These are phyloP conservation scores for Auricularia heimuer DNA, from an alignment of 768 basidiomycete genomes.

Conservation along the genomic window DNA sequence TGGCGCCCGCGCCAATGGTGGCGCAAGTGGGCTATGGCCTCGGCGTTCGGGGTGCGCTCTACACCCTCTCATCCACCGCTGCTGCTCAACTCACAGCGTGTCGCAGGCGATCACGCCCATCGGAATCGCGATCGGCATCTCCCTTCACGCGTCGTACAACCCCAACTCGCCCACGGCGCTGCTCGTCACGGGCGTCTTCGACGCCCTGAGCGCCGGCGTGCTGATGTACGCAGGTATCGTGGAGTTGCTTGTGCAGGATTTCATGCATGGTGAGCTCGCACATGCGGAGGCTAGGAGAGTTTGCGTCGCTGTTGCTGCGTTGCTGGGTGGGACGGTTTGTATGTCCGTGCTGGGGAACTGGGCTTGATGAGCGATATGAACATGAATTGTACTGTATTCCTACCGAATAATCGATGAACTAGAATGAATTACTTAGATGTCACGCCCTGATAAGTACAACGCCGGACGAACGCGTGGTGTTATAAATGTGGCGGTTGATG, in stretches of 20 bases:
- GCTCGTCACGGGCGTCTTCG: slow-evolving; percentile 78
- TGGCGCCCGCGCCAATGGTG: slow-evolving; percentile 60
- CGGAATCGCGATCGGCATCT: slow-evolving; percentile 80
- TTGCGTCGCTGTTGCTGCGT: neutral
- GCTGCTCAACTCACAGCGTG: too few species aligned
- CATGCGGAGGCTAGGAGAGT: neutral
- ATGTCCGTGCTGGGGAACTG: neutral
- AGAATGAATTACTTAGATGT: too few species aligned
- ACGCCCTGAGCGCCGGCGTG: slow-evolving; percentile 80
- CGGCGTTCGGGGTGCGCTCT: slow-evolving; percentile 48
- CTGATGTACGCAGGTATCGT: slow-evolving; percentile 81
- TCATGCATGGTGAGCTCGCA: neutral
- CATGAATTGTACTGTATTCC: too few species aligned
- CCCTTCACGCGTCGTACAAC: slow-evolving; percentile 69
- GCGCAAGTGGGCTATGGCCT: slow-evolving; percentile 51
- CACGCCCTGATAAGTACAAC: too few species aligned
- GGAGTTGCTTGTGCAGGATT: slow-evolving; percentile 37
- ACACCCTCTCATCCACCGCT: slow-evolving; percentile 46
- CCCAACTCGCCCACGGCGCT: slow-evolving; percentile 63
- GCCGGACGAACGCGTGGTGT: too few species aligned
- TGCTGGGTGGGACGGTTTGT: neutral
- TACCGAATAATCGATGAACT: too few species aligned
- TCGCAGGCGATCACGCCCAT: slow-evolving; percentile 54
- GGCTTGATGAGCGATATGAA: neutral
- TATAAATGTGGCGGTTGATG: too few species aligned